Base-by-base conservation (phyloP, 2,329 filamentous ascomycete species). In the Curvularia hawaiiensis region DNA sequence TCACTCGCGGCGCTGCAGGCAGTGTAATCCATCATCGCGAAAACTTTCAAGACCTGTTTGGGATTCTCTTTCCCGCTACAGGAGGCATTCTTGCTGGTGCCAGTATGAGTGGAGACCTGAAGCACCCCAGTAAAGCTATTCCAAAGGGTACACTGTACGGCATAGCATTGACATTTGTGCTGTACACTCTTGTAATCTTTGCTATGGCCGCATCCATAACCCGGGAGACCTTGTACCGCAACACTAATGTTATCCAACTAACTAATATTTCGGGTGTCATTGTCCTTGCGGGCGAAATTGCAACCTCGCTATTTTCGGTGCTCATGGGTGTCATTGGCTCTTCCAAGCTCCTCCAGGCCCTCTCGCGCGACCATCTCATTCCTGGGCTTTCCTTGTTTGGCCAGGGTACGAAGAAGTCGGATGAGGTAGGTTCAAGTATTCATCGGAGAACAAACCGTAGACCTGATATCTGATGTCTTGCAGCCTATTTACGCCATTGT, bases 51-150 rank as follows among this genome's bases (percentile, higher is more conserved):
- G 87, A 91, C 64, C 79, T 96, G 9, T 96, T 96, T 77, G 92
- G 91, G 2, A 92, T 96, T 60, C 78, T 96, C 1, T 96, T 95
- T 66, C 91, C 91, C 35, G 86, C 87, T 3, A 88, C 86, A 2
- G 85, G 85, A 5, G 81, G 79, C 4, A 86, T 85, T 26, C 84
- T 86, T 66, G 83, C 84, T 45, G 92, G 92, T 18, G 92, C 92
- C 7, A 94, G 90, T 65, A 96, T 96, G 92, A 96, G 91, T 8
- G 92, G 92, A 18, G 91, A 96, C 71, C 77, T 96, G 49, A 89
- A 85, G 60, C 88, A 92, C 61, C 92, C 92, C 0, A 94, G 90
- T 80, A 91, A 88, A 73, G 86, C 91, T 1, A 96, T 96, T 52
- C 92, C 92, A 0, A 88, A 86, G 60, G 92, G 92, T n/a, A 96